Evolutionary conservation across 2,329 filamentous ascomycete species (phyloP).

Genomic region (Cordyceps cateniannulata): DNA sequence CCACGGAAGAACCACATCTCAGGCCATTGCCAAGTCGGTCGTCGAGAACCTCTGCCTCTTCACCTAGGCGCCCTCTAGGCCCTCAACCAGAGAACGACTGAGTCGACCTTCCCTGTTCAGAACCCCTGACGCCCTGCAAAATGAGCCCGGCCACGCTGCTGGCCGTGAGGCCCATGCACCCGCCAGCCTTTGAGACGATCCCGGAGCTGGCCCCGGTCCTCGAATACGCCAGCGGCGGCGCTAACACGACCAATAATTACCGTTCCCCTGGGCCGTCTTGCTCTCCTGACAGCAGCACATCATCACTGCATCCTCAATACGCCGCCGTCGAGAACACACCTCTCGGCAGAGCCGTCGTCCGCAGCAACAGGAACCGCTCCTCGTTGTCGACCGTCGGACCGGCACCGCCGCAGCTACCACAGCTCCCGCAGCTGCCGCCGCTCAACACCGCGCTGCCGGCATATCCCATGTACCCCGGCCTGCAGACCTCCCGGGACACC

Average conservation of each 20-base stretch:
- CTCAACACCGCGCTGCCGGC: slow-evolving; percentile 8
- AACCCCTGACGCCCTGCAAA: neutral
- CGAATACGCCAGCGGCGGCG: slow-evolving; percentile 1
- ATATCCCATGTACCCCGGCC: slow-evolving; percentile 26
- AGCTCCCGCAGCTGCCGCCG: neutral
- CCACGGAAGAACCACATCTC: too few species aligned
- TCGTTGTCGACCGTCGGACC: neutral
- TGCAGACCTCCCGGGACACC: slow-evolving; percentile 19
- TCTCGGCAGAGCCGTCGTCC: neutral
- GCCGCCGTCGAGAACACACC: neutral
- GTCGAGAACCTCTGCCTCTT: too few species aligned
- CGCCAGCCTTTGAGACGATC: slow-evolving; percentile 15
- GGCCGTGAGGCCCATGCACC: slow-evolving; percentile 13
- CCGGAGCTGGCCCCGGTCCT: slow-evolving; percentile 12
- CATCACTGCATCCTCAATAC: neutral
- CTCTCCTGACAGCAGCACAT: neutral
- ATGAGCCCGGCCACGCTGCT: slow-evolving; percentile 16
- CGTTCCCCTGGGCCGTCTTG: neutral
- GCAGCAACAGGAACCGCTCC: neutral
- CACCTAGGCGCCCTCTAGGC: too few species aligned
- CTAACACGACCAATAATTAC: neutral
- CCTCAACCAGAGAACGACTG: neutral
- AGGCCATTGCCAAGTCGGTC: too few species aligned
- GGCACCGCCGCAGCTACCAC: too few species aligned
- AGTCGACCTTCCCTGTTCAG: neutral